Conservation (phyloP, 1,284 basidiomycete species). For the Sporisorium iseilematis-ciliati region DNA sequence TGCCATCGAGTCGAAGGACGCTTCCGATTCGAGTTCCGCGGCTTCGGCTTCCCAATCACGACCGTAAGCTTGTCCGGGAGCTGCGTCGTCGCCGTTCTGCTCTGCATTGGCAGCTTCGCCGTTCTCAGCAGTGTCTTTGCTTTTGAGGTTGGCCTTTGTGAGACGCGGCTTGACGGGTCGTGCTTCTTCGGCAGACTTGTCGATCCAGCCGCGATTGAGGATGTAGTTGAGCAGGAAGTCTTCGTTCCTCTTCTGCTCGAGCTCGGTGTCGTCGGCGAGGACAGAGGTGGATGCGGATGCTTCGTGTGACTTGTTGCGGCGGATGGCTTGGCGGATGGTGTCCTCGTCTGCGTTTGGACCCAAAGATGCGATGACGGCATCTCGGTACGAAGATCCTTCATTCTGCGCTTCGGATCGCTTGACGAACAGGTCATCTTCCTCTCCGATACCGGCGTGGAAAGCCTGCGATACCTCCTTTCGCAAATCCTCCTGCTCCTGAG, state of each 20-base stretch:
- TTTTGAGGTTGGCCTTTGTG: conserved; percentile 32
- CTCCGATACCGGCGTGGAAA: conserved; percentile 74
- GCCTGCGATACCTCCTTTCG: conserved; percentile 86
- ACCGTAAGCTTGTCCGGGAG: conserved; percentile 26
- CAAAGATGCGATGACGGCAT: conserved; percentile 84
- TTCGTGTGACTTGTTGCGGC: conserved; percentile 35
- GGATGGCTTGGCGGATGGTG: conserved; percentile 52
- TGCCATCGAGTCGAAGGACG: conserved; percentile 65
- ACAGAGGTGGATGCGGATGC: conserved; percentile 32
- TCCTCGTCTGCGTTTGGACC: conserved; percentile 77
- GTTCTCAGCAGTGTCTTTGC: conserved; percentile 27
- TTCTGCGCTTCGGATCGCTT: conserved; percentile 81
- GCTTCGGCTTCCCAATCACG: conserved; percentile 68
- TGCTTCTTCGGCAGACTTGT: conserved; percentile 45
- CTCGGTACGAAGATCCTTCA: conserved; percentile 82
- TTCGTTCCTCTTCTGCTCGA: conserved; percentile 74
- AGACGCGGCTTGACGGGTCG: conserved; percentile 42
- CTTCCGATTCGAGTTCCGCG: conserved; percentile 66
- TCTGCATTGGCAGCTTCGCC: conserved; percentile 10
- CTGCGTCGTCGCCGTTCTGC: neutral
- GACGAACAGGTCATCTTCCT: conserved; percentile 74
- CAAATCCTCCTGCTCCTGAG: conserved; percentile 81
- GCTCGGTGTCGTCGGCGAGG: conserved; percentile 47
- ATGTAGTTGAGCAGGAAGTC: conserved; percentile 80
- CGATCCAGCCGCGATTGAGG: conserved; percentile 68